These are phyloP conservation scores for Rosa rugosa DNA, from an alignment of 306 rosid genomes.

Conservation along the genomic window DNA sequence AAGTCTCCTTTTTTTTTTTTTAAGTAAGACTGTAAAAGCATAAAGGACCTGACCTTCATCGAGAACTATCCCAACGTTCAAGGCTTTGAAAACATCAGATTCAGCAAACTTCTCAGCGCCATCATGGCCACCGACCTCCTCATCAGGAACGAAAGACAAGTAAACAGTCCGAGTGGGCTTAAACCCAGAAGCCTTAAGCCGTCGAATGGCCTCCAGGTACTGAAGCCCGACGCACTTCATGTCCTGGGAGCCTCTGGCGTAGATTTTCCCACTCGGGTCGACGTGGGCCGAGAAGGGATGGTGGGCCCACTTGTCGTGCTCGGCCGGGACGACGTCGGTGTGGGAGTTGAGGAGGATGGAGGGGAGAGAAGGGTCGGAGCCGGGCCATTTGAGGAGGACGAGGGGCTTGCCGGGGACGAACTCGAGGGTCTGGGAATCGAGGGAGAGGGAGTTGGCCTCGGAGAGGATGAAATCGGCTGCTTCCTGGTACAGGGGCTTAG, in stretches of 20 bases:
- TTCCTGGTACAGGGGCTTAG: slow-evolving; percentile 62
- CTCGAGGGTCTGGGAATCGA: slow-evolving; percentile 62
- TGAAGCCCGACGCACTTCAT: slow-evolving; percentile 96
- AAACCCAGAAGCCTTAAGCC: slow-evolving; percentile 50
- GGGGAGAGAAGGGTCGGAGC: slow-evolving; percentile 58
- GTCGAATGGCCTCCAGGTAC: slow-evolving; percentile 82
- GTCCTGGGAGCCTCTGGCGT: slow-evolving; percentile 88
- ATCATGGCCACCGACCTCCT: slow-evolving; percentile 82
- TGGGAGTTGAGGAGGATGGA: slow-evolving; percentile 86
- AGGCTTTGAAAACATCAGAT: slow-evolving; percentile 46
- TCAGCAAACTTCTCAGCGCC: slow-evolving; percentile 60
- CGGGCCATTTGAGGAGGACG: slow-evolving; percentile 77
- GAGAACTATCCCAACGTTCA: slow-evolving; percentile 77
- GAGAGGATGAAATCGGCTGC: slow-evolving; percentile 55
- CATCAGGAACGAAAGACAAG: slow-evolving; percentile 79
- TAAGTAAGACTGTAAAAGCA: too few relatives aligned
- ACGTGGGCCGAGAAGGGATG: slow-evolving; percentile 68
- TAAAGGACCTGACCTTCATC: slow-evolving; percentile 59
- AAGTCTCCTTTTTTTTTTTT: too few relatives aligned
- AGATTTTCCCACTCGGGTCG: slow-evolving; percentile 47
- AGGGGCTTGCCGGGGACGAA: slow-evolving; percentile 64
- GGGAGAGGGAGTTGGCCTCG: slow-evolving; percentile 62
- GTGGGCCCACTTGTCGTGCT: slow-evolving; percentile 67
- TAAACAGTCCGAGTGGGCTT: slow-evolving; percentile 55
- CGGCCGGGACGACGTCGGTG: slow-evolving; percentile 84